These are phyloP conservation scores for Neopestalotiopsis sp. DNA, from an alignment of 2,329 filamentous ascomycete species.

Conservation along the genomic window DNA sequence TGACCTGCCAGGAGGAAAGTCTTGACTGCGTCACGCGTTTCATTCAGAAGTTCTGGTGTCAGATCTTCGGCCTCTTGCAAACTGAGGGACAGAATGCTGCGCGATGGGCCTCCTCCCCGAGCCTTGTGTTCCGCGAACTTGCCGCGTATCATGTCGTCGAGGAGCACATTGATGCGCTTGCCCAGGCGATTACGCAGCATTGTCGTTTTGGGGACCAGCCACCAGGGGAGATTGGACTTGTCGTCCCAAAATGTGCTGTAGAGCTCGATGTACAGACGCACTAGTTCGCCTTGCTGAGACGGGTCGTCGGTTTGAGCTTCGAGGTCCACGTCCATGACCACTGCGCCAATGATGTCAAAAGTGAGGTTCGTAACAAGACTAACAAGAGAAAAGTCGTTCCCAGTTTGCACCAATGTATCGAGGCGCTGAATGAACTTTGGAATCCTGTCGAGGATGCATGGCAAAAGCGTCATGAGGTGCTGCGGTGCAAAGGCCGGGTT, in stretches of 20 bases:
- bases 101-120: not conserved
- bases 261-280: slow-evolving; percentile 35
- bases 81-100: not conserved
- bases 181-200: slow-evolving; percentile 20
- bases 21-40: not conserved
- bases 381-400: slow-evolving; percentile 33
- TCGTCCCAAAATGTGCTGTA: slow-evolving; percentile 29
- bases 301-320: slow-evolving; percentile 35
- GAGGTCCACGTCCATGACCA: slow-evolving; percentile 39
- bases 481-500: slow-evolving; percentile 44
- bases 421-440: slow-evolving; percentile 22
- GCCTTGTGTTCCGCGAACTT: not conserved
- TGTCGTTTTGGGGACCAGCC: slow-evolving; percentile 22
- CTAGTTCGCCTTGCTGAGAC: slow-evolving; percentile 32
- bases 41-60: not conserved
- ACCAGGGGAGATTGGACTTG: slow-evolving; percentile 26
- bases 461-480: slow-evolving; percentile 42
- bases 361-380: slow-evolving; percentile 36
- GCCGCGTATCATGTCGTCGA: not conserved
- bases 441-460: slow-evolving; percentile 19
- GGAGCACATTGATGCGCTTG: slow-evolving; percentile 26
- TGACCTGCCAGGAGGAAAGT: not conserved
- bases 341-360: slow-evolving; percentile 44
- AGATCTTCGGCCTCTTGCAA: not conserved
- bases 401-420: slow-evolving; percentile 32